Evolutionary conservation across 306 rosid genomes (phyloP), one percentile per base, ranked within the genome.

Genomic region (Cucumis cinereus): DNA sequence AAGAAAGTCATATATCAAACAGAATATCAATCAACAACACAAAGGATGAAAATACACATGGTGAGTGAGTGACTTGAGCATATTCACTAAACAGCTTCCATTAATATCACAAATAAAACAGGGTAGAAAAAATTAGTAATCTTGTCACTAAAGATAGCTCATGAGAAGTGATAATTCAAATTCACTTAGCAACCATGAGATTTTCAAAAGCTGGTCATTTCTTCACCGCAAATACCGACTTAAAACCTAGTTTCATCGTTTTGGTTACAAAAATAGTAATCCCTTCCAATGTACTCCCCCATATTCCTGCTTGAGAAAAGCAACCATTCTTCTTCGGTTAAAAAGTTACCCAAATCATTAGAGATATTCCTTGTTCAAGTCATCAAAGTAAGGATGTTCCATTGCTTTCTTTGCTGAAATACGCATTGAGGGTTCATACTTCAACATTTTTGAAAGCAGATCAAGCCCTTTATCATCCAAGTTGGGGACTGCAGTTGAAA

Each of bases 401-500:
- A 92, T 88, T 5, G 98, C 98, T 81, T 87, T 90, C 92, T 95
- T 92, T 0, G 98, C 96, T 38, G 99, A 95, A 77, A 95, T 89
- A 53, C 93, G 83, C 59, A 28, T 83, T 6, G 90, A 50, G 63
- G 91, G 98, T 75, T 95, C 96, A 70, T 92, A 95, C 17, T 78
- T 85, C 89, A 94, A 75, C 99, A 94, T 92, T 87, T 94, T 93
- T 49, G 86, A 75, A 41, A 93, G 80, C 56, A 93, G 86, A 82
- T 91, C 88, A 28, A 92, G 63, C 28, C 97, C 99, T 60, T 78
- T 77, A 2, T 74, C 84, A 6, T 89, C 97, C 92, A 94, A 83
- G 72, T 64, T 73, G 41, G 97, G 93, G 79, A 90, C 96, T 28
- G 88, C 91, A 5, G 69, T 88, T 12, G 95, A 66, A 75, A 92